Conservation (phyloP, 805 yeast genomes). For the Kockiozyma suomiensis region DNA sequence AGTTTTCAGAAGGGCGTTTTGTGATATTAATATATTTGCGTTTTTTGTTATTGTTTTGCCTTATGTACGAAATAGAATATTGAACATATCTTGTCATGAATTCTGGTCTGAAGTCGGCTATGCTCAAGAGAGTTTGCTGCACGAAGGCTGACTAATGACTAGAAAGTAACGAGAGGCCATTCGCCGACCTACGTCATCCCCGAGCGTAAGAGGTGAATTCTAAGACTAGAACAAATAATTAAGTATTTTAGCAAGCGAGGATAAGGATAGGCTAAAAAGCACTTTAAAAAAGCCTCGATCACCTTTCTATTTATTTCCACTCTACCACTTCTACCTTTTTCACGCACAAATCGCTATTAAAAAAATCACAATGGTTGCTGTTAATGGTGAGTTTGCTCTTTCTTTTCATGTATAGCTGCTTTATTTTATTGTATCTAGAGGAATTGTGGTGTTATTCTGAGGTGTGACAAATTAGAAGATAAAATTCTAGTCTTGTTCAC, state of each 20-base stretch:
- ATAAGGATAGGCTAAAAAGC: background rate
- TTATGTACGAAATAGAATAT: no score
- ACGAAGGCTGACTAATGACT: background rate
- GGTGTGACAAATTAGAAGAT: no score
- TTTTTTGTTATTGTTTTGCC: no score
- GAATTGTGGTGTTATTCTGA: background rate
- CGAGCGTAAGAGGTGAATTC: no score
- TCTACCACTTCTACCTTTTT: background rate
- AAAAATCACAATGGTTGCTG: constrained; percentile 14
- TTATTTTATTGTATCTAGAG: background rate
- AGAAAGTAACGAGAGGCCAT: background rate
- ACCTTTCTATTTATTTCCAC: background rate
- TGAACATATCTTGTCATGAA: no score
- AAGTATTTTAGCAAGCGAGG: no score
- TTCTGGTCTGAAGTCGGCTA: no score
- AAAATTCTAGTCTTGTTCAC: no score
- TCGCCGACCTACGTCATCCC: background rate
- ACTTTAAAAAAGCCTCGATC: constrained; percentile 5
- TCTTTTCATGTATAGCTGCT: background rate
- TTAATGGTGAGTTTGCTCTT: background rate
- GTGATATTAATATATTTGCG: no score
- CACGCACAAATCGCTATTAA: background rate
- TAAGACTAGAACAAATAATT: no score
- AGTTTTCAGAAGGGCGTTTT: no score
- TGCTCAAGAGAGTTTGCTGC: background rate